Evolutionary conservation across 495 filamentous ascomycete genomes (phyloP), one percentile per base, ranked within the genome.

Genomic region (Neurospora sp.): DNA sequence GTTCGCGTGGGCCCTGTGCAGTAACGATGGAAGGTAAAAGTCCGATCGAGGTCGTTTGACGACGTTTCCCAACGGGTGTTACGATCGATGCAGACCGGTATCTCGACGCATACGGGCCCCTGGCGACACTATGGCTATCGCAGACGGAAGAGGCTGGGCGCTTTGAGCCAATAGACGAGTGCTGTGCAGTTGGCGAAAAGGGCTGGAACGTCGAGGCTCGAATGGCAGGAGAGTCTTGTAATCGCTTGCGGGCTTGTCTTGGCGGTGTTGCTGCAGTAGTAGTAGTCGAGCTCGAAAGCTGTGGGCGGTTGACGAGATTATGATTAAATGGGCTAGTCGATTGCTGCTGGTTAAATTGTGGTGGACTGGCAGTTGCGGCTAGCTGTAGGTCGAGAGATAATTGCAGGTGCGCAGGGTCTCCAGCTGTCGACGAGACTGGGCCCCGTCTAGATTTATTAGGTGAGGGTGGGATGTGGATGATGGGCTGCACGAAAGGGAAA

Each of bases 141-240:
- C 83, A 75, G 73, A 81, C 14, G 53, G 27, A 80, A 38, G 84
- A 85, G 39, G 80, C 76, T 44, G 84, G 81, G 41, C 84, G 82
- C 74, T 82, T 82, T 40, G 78, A 74, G 53, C 71, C 76, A 9
- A 73, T 22, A 16, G 73, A 72, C 6, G 69, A 48, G n/a, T 71
- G 68, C 69, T 42, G 72, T 69, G 74, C 48, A 31, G 77, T 77
- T 69, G 78, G 59, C 68, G 71, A 38, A 9, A 75, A 74, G 68
- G 76, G 68, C 69, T 83, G 81, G 61, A 81, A 79, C 53, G 83
- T 81, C 77, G 82, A 83, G 68, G 82, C 80, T 75, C 82, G 80
- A 76, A 76, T 80, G 72, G 76, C 78, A 40, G 72, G 68, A 44
- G 79, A 65, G 53, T 65, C 27, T 35, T 35, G 53, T 65, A 65